Evolutionary conservation across 331 rosid species (phyloP).

Genomic region (Acacia concinna): DNA sequence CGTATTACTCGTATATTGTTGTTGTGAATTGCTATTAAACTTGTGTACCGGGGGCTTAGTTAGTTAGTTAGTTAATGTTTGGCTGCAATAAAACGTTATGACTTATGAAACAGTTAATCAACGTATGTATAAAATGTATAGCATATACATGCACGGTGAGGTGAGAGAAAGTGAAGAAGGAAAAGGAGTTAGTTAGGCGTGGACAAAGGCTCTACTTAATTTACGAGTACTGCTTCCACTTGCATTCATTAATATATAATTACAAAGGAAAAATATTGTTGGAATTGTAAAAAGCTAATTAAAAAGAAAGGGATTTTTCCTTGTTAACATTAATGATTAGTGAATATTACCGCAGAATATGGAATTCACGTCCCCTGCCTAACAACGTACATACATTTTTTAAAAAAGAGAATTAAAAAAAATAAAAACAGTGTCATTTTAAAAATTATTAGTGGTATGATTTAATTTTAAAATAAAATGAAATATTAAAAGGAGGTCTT

Average conservation of each 20-base stretch:
- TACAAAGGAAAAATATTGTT: neutral
- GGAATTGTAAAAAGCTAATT: constrained; percentile 38
- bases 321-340: neutral
- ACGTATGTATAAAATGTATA: neutral
- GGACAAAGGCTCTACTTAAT: neutral
- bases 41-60: neutral
- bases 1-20: neutral
- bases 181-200: neutral
- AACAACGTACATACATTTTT: too few species aligned
- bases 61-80: neutral
- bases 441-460: too few species aligned
- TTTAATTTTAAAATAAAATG: too few species aligned
- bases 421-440: too few species aligned
- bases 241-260: constrained; percentile 26
- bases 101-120: too few species aligned
- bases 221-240: neutral
- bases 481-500: too few species aligned
- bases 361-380: too few species aligned
- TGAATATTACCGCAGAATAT: too few species aligned
- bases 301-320: constrained; percentile 36
- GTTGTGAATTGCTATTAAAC: too few species aligned
- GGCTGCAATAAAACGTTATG: too few species aligned
- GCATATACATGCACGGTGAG: too few species aligned
- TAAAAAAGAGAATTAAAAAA: too few species aligned
- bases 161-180: neutral